Base-by-base conservation (phyloP, 768 basidiomycete genomes). In the Boletus coccyginus region DNA sequence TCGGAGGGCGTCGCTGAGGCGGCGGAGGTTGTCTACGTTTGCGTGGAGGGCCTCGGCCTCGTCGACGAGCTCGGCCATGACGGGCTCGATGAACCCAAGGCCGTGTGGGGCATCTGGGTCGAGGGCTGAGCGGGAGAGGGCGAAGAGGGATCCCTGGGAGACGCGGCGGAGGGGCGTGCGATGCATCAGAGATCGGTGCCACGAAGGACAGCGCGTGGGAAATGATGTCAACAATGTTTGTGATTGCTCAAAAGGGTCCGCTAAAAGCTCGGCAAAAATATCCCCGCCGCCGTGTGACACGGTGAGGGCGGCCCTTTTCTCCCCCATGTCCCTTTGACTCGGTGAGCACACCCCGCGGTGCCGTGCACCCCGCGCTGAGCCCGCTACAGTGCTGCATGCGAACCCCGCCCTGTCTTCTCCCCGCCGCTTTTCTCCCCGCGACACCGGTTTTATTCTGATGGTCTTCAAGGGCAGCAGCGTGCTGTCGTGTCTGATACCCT, bases 121-220 rank as follows among this genome's bases (percentile, higher is more conserved):
- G 17, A 79, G 81, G 9, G 61, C 56, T 0, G 92, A 94, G 40
- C 87, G 85, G 17, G 93, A 94, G 43, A 94, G 80, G 17, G 87
- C 85, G 53, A 91, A 88, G 14, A 98, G 83, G 3, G 94, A 97
- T 35, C 93, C 91, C 55, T 95, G 94, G 0, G 94, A 96, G 57
- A 95, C 84, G 53, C 94, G 89, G 42, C 88, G 82, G 24, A 98
- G 82, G 9, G 94, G 94, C 12, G 92, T 94, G 40, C 88, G 39
- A 17, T 8, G 17, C 38, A 38, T 38, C 3, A 12, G 3, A 5
- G 33, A 12, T 33, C 11, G 0, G 16, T 38, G 36, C 14, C 10
- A 14, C 6, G 14, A 14, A 17, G 6, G 36, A 13, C 50, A n/a
- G 39, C 42, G 13, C 47, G 61, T 55, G 56, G 53, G 61, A 62